These are phyloP conservation scores for Verticillium nubilum DNA, from an alignment of 2,329 filamentous ascomycete genomes.

Conservation along the genomic window DNA sequence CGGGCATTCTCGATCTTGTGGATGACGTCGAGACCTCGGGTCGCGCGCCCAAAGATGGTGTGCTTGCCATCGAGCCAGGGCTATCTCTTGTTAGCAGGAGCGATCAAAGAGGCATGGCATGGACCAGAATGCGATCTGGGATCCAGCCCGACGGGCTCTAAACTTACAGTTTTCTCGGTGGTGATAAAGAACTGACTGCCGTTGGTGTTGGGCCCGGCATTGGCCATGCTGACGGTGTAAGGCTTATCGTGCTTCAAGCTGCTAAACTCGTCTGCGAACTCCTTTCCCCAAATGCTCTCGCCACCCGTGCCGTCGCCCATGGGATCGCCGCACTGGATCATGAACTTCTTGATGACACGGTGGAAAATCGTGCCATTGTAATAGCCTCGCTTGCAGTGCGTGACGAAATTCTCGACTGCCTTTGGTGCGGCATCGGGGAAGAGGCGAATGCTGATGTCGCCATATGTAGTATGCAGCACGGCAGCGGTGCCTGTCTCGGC, in stretches of 20 bases:
- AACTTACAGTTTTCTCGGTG: constrained; percentile 81
- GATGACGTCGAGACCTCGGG: constrained; percentile 87
- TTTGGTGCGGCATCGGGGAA: constrained; percentile 92
- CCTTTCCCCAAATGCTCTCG: constrained; percentile 86
- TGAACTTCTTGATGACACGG: constrained; percentile 94
- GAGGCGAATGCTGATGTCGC: constrained; percentile 88
- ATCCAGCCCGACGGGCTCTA: not conserved
- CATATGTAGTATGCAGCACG: constrained; percentile 85
- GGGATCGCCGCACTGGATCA: constrained; percentile 88
- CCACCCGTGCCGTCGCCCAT: constrained; percentile 85
- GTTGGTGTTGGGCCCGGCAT: constrained; percentile 92
- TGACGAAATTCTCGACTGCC: constrained; percentile 95
- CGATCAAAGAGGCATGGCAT: not conserved
- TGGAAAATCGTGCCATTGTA: constrained; percentile 99
- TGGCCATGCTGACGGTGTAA: constrained; percentile 96
- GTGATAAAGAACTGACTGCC: constrained; percentile 98
- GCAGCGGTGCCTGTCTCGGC: constrained; percentile 73
- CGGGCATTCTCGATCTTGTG: constrained; percentile 91
- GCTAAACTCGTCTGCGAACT: constrained; percentile 92
- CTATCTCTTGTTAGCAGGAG: constrained; percentile 25
- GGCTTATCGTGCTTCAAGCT: constrained; percentile 89
- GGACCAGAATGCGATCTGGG: not conserved
- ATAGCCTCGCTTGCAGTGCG: constrained; percentile 82
- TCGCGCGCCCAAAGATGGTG: constrained; percentile 88
- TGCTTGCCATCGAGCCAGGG: constrained; percentile 96